phyloP scores from a whole-genome alignment of 306 rosid species.

The peach (Prunus persica) region Prunus_persica_NCBIv2 NC_034009.1:25055001-25055500 shows the following conservation, averaged over 20 bases:
- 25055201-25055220: neutral
- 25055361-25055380: neutral
- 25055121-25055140: neutral
- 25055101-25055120: constrained; percentile 1
- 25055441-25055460: neutral
- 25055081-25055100: neutral
- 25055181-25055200: neutral
- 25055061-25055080: neutral
- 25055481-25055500: neutral
- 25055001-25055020: neutral
- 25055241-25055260: neutral
- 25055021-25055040: neutral
- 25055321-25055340: neutral
- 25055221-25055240: neutral
- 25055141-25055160: neutral
- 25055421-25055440: neutral
- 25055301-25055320: neutral
- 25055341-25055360: neutral
- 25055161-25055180: neutral
- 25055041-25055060: neutral
- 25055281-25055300: neutral
- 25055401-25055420: neutral
- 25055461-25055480: neutral
- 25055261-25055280: neutral
- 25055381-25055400: neutral